Percentiles rank a stretch among this genome's conserved stretches.
Conservation (phyloP, 345 rosid genomes). For the Boechera divaricarpa region DNA sequence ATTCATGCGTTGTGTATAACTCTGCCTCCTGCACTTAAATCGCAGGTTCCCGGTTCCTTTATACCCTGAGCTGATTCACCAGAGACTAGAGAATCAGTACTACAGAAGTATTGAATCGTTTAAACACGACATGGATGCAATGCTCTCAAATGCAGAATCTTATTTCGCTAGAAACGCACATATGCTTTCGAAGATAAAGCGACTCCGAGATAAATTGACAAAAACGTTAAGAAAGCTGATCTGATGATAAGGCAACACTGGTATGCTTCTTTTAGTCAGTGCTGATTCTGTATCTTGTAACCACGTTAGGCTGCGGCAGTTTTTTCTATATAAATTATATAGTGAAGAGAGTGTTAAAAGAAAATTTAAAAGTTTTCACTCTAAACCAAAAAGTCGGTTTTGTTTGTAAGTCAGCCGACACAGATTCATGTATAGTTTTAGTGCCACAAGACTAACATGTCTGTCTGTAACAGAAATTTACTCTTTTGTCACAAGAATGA, state of each 20-base stretch:
- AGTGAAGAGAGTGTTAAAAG: slow-evolving; percentile 26
- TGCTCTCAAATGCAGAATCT: slow-evolving; percentile 70
- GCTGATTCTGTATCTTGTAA: background rate
- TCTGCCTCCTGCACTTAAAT: background rate
- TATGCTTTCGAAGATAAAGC: slow-evolving; percentile 58
- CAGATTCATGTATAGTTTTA: slow-evolving; percentile 34
- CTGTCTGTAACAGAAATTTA: slow-evolving; percentile 26
- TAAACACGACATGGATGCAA: slow-evolving; percentile 68
- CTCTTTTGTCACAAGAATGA: slow-evolving; percentile 27
- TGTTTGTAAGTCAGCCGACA: slow-evolving; percentile 16
- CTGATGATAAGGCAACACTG: slow-evolving; percentile 4
- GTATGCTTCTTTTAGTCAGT: slow-evolving; percentile 14
- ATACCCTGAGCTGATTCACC: slow-evolving; percentile 73
- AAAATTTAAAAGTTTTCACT: background rate
- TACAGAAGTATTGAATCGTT: slow-evolving; percentile 74
- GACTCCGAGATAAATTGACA: slow-evolving; percentile 62
- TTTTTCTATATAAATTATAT: background rate
- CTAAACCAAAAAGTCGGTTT: slow-evolving; percentile 14
- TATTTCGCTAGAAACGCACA: slow-evolving; percentile 55
- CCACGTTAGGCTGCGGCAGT: slow-evolving; percentile 16
- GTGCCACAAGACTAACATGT: slow-evolving; percentile 24
- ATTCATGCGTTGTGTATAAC: slow-evolving; percentile 20
- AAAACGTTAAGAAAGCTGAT: slow-evolving; percentile 49
- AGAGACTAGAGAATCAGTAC: slow-evolving; percentile 77
- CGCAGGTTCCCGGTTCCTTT: slow-evolving; percentile 88